Evolutionary conservation across 2,329 filamentous ascomycete species (phyloP), one percentile per base, ranked within the genome.

Genomic region (Nigrospora sphaerica): DNA sequence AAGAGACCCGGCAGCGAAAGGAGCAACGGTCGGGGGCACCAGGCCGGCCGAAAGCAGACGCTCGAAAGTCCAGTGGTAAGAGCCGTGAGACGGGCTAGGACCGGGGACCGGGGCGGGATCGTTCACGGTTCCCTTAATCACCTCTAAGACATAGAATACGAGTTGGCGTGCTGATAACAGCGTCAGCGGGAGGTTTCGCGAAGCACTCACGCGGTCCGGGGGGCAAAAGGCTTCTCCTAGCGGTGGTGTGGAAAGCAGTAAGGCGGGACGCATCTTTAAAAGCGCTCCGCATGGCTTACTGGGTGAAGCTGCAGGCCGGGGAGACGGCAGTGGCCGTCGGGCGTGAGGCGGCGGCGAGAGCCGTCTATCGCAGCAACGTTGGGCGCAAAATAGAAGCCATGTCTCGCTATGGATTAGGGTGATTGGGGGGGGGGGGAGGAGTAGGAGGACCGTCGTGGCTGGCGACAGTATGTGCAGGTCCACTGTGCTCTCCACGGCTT

Each of bases 61-160:
- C 77, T 98, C 93, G 62, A 95, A 95, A 50, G 86, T 88, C 93
- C 93, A 98, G 80, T 98, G 93, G 76, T 97, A 98, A 69, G 87
- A 95, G 59, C 93, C 93, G 72, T 98, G 88, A 46, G 82, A 74
- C 37, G 92, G 83, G 57, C 78, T 81, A 45, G 88, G 71, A 18
- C 79, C 64, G 39, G 90, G 91, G 19, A 95, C 69, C 35, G 80
- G 81, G 32, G 80, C 86, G 46, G 93, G 81, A 62, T 97, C 91
- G 72, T 98, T 98, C 64, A 91, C 89, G 58, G 80, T 82, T 70
- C 89, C 90, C 50, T 87, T 64, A 56, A 95, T 78, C 47, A 74
- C 71, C 75, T 92, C 86, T 91, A 63, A 50, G 51, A 52, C 49
- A 52, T 19, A 9, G 23, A 28, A 9, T 42, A 37, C 32, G 31